Evolutionary conservation across 2,329 filamentous ascomycete species (phyloP), one percentile per base, ranked within the genome.

Genomic region (Xylaria sp.): DNA sequence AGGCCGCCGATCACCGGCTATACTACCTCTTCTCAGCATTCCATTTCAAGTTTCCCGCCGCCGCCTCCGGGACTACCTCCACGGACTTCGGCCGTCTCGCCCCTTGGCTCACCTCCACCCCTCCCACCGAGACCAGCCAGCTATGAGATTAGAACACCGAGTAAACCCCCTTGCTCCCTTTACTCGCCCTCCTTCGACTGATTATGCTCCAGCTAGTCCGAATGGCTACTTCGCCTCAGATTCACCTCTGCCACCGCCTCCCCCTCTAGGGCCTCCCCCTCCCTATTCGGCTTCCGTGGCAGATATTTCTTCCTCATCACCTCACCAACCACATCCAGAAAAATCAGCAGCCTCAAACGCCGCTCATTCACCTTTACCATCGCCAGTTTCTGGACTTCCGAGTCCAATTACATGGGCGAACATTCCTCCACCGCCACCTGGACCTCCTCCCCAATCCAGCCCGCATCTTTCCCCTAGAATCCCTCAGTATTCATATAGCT

Each of bases 101-200:
- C 56, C 8, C 32, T 32, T 20, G 52, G 46, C 36, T 63, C 43
- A 15, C 66, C 68, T 61, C 74, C 66, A 23, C 69, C 69, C 1
- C 59, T 74, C 18, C 70, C 72, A 18, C 73, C 73, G 15, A 67
- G 70, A 36, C 70, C 70, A 39, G 48, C 66, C 15, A 66, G 68
- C 18, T 69, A 69, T 56, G 70, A 71, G 50, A 69, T 57, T 55
- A 57, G 48, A 56, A 57, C 10, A 23, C n/a, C 43, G 23, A 56
- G 30, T 43, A 34, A 34, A 30, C 39, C 32, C 57, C 45, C 5
- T 12, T 60, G 30, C 45, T 20, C 43, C 60, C 43, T 36, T 41
- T 41, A 30, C 12, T 41, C 28, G 32, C 8, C n/a, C 46, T 18
- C 66, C 48, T 4, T 65, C 63, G 9, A 36, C 60, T 34, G 10